These are phyloP conservation scores for Porcisia hertigi DNA, from an alignment of 208 protist genomes.

Conservation along the genomic window DNA sequence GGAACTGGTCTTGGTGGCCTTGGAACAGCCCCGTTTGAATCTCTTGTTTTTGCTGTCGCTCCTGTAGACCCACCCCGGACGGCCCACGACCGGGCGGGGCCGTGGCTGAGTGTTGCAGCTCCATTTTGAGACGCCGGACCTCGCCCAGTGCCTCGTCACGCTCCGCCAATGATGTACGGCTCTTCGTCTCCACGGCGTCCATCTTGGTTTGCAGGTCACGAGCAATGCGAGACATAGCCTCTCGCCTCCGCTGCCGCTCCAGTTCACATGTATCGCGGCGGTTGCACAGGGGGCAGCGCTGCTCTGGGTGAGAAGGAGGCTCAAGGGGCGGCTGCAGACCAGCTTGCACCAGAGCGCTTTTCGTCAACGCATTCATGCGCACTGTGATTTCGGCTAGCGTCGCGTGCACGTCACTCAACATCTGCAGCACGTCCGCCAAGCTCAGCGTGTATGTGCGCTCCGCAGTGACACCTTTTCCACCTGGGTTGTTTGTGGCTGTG, in stretches of 20 bases:
- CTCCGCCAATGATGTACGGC: slow-evolving; percentile 68
- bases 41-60: neutral
- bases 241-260: slow-evolving; percentile 52
- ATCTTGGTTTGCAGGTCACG: slow-evolving; percentile 73
- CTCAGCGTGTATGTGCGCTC: slow-evolving; percentile 41
- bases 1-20: neutral
- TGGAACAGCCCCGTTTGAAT: neutral
- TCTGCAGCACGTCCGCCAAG: slow-evolving; percentile 58
- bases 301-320: slow-evolving; percentile 66
- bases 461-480: neutral
- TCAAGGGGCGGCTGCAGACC: slow-evolving; percentile 59
- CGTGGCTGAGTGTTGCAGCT: slow-evolving; percentile 38
- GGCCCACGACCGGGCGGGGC: neutral
- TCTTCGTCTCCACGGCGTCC: slow-evolving; percentile 67
- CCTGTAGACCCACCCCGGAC: neutral
- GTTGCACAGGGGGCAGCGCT: slow-evolving; percentile 75
- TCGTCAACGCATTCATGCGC: slow-evolving; percentile 62
- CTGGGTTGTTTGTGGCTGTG: neutral
- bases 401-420: slow-evolving; percentile 68
- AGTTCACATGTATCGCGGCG: slow-evolving; percentile 54
- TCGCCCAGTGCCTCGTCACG: slow-evolving; percentile 61
- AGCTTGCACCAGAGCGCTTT: slow-evolving; percentile 60
- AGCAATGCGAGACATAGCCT: slow-evolving; percentile 73
- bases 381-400: slow-evolving; percentile 72
- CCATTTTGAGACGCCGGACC: slow-evolving; percentile 43